phyloP scores from a whole-genome alignment of 768 basidiomycete genomes.

The Scleroderma bovista region DNA sequence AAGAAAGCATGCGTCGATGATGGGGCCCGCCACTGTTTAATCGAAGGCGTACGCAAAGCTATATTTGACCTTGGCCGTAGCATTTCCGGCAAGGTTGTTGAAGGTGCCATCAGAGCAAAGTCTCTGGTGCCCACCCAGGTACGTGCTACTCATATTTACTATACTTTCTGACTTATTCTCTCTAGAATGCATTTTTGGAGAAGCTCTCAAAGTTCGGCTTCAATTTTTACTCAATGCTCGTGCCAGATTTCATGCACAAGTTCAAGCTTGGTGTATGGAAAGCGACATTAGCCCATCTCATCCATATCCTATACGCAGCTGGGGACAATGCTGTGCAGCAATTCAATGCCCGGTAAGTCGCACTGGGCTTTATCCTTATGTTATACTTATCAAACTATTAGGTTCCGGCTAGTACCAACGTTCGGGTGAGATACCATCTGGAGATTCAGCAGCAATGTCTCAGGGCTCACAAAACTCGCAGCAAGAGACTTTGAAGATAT shows the following conservation, averaged over 20 bases:
- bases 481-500: conserved; percentile 37
- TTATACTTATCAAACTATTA: conserved; percentile 8
- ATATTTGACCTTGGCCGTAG: background rate
- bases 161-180: background rate
- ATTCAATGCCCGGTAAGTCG: conserved; percentile 22
- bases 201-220: conserved; percentile 15
- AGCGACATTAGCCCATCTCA: conserved; percentile 28
- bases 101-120: background rate
- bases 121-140: background rate
- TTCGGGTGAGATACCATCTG: conserved; percentile 31
- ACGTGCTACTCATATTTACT: background rate
- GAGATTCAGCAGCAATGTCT: conserved; percentile 27
- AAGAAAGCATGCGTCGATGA: background rate
- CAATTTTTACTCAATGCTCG: conserved; percentile 22
- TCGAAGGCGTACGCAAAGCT: background rate
- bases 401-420: no score
- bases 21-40: background rate
- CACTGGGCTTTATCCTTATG: background rate
- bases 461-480: conserved; percentile 30
- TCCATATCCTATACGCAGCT: conserved; percentile 24
- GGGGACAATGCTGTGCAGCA: conserved; percentile 11
- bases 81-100: background rate
- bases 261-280: conserved; percentile 34
- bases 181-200: conserved; percentile 30
- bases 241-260: conserved; percentile 30